Base-by-base conservation (phyloP, 768 basidiomycete genomes). In the Mycena chlorophos region DNA sequence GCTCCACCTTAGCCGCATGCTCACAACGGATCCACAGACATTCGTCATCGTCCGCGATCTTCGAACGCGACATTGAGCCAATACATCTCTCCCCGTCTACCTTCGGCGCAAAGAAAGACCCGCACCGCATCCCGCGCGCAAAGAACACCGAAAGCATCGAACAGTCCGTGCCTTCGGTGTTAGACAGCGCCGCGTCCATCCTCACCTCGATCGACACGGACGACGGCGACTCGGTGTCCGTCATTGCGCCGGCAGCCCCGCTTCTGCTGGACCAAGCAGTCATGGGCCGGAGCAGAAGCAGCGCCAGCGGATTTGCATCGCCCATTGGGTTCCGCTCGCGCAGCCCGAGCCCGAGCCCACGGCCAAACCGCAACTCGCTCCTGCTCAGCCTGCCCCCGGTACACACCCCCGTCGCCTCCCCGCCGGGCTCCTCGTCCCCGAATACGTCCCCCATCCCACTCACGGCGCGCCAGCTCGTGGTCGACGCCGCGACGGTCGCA, bases 1-100 rank as follows among this genome's bases (percentile, higher is more conserved):
- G 10, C 20, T 43, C 40, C 40, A 43, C 20, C 14, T 6, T 43
- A 10, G 31, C 22, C 20, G 40, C 40, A 12, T n/a, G 14, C 40
- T 10, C 10, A 56, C 43, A 29, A 52, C 20, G 63, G 1, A 22
- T 56, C 17, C 42, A 5, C 60, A 78, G 77, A 2, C 80, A 89
- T 64, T 93, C 90, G 0, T 90, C 89, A 0, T 90, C 89, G 0
- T 93, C 91, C 1, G 91, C 92, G 31, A 95, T 94, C 54, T 95
- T 95, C 57, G 92, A 95, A 71, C 84, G 92, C 30, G 92, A 95
- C 68, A 92, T 95, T 60, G 92, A 94, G 62, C 86, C 86, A 49
- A 69, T 71, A 63, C 73, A 69, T 63, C 75, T 60, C 76, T 61
- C 68, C 71, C 47, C 69, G 71, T 22, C 71, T 78, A 55, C 68